These are phyloP conservation scores for Malus sylvestris DNA, from an alignment of 306 rosid genomes.

Conservation along the genomic window DNA sequence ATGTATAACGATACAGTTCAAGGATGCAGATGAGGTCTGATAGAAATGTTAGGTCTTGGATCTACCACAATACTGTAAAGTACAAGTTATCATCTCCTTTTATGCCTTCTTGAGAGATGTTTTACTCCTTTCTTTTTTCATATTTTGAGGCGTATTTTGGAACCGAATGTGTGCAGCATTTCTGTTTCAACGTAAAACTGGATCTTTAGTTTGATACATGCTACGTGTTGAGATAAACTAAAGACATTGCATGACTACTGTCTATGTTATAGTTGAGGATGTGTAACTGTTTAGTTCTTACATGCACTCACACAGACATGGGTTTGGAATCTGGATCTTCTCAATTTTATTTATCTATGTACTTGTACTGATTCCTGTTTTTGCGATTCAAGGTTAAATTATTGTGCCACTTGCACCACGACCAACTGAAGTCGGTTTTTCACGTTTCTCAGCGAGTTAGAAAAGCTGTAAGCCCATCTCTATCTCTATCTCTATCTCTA, in stretches of 20 bases:
- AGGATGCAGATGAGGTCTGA: not conserved
- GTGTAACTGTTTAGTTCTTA: not conserved
- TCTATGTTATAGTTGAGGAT: not conserved
- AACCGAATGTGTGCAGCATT: not conserved
- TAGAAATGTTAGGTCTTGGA: not conserved
- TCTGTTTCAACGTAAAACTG: not conserved
- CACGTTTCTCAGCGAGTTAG: conserved; percentile 80
- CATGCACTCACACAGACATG: not conserved
- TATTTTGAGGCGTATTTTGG: not conserved
- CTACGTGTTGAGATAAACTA: not conserved
- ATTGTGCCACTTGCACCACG: conserved; percentile 87
- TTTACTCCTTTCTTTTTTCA: not conserved
- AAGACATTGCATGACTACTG: not conserved
- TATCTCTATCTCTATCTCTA: not conserved
- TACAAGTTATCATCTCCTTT: not conserved
- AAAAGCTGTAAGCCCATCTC: conserved; percentile 58
- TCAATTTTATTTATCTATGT: not conserved
- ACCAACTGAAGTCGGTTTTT: conserved; percentile 82
- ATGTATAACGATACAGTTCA: not conserved
- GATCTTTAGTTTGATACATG: not conserved
- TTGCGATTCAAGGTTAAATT: conserved; percentile 56
- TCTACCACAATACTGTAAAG: not conserved
- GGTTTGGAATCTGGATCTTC: not conserved
- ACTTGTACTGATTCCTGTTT: conserved; percentile 19
- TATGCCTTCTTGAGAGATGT: not conserved